Evolutionary conservation across 345 rosid genomes (phyloP), one percentile per base, ranked within the genome.

Genomic region (Orychophragmus violaceus): DNA sequence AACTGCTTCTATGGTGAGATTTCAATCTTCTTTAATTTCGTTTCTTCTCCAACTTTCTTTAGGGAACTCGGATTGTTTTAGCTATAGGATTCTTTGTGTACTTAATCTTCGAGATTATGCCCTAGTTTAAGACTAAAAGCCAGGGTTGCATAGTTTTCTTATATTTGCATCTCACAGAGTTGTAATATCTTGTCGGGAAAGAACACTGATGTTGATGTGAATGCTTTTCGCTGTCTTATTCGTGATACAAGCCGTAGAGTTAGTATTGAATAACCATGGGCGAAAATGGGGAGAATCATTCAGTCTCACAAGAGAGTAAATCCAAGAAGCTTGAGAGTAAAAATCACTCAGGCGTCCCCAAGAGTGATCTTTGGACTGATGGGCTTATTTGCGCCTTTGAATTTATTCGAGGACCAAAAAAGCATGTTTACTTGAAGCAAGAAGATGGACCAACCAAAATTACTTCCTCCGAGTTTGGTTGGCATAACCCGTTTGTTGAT

Each of bases 331-430:
- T 11, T 33, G 72, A 67, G 9, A 60, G 16, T 27, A 74, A 67
- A 45, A 68, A 62, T 6, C 12, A 69, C 30, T 36, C 74, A 29
- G 41, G 74, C 3, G 36, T 33, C 7, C 83, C 87, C 14, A 78
- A 75, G 39, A 78, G 77, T 77, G 88, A 84, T 58, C 69, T 74
- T 25, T 94, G 99, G 99, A 83, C 70, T 9, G 94, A 88, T 64
- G 99, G 99, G 64, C 87, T 94, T 60, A 84, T 94, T 19, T 90
- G 92, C 37, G 97, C 95, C 69, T 93, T 88, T 76, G 97, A 90
- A 60, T 87, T 79, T 53, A 72, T 87, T 29, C 77, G 82, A 58
- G 85, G 81, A 44, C 79, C 64, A 0, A 74, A 74, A n/a, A 66
- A 59, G 28, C 52, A 1, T 53, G 62, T 18, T 49, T 12, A 36